A percentile compares a stretch with the other conserved stretches of the same genome.
phyloP scores from a whole-genome alignment of 768 basidiomycete species.

The Boletus pseudopeckii region DNA sequence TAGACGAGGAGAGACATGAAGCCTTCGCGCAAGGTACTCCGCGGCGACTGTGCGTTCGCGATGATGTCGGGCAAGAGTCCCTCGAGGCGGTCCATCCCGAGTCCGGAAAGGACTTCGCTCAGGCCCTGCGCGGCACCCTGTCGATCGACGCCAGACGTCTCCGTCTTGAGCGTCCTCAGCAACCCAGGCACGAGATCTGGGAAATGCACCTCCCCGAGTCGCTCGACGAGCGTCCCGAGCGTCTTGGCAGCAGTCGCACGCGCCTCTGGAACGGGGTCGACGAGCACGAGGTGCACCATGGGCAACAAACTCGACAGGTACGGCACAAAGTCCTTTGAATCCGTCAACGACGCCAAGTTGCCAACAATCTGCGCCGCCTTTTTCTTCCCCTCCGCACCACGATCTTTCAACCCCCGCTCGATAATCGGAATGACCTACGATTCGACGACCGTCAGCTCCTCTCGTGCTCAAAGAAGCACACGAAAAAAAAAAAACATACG shows the following conservation, averaged over 20 bases:
- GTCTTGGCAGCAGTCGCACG: slow-evolving; percentile 97
- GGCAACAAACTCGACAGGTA: slow-evolving; percentile 89
- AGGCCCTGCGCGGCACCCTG: slow-evolving; percentile 98
- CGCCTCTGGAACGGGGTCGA: slow-evolving; percentile 97
- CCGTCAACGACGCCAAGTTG: slow-evolving; percentile 89
- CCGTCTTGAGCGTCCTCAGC: slow-evolving; percentile 83
- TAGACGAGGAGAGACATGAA: slow-evolving; percentile 98
- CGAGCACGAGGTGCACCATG: slow-evolving; percentile 85
- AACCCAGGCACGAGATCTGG: slow-evolving; percentile 92
- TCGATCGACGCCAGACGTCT: slow-evolving; percentile 92
- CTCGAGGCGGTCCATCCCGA: slow-evolving; percentile 97
- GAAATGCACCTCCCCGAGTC: slow-evolving; percentile 91
- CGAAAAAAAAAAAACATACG: slow-evolving; percentile 35
- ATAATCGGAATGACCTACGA: slow-evolving; percentile 87
- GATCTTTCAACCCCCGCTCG: slow-evolving; percentile 87
- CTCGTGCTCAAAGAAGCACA: neutral
- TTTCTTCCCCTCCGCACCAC: slow-evolving; percentile 91
- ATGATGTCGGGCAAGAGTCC: slow-evolving; percentile 93
- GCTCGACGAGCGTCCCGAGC: slow-evolving; percentile 93
- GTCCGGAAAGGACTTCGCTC: slow-evolving; percentile 89
- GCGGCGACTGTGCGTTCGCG: slow-evolving; percentile 82
- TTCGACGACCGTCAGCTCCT: neutral
- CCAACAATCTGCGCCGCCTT: slow-evolving; percentile 97
- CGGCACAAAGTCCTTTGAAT: slow-evolving; percentile 90
- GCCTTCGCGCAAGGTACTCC: slow-evolving; percentile 91